Evolutionary conservation across 768 basidiomycete genomes (phyloP), one percentile per base, ranked within the genome.

Genomic region (Russula emetica): DNA sequence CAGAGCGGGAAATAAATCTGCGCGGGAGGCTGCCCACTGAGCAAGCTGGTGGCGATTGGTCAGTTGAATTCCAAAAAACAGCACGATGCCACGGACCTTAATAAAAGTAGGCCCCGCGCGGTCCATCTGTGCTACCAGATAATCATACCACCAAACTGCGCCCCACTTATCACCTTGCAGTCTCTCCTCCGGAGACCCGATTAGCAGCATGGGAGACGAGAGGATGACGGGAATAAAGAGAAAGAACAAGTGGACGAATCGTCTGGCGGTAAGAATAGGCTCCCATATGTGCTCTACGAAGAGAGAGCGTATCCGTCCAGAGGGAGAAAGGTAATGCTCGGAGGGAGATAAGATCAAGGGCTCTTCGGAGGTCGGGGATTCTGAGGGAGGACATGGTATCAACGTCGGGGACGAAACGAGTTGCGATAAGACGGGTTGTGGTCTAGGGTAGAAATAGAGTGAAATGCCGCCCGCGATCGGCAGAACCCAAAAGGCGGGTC

Each of bases 11-110:
- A 99, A 98, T 3, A 99, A 79, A 74, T 99, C 97, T 45, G 88
- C 90, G 40, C 97, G 84, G 18, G 95, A 94, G 16, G 90, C 97
- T 8, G 97, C 97, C 97, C 97, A 99, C 82, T 99, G 97, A 5
- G 94, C 90, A 60, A 99, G 82, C 94, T 95, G 72, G 55, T 8
- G 30, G 52, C 55, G 13, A 38, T 51, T 36, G 3, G 36, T 47
- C 22, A 58, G 52, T 59, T 32, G 4, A 44, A 47, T 51, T 3
- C 9, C 24, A 22, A 54, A 51, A 20, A 42, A 30, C n/a, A 14
- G 28, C 11, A 4, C 63, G 28, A 38, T 53, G 49, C 26, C 45
- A 69, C 77, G 60, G 70, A 90, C 93, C 85, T 99, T 99, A 74
- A 92, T 92, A 74, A 98, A 98, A 0, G 95, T 96, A 18, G 97